Conservation (phyloP, 2,329 filamentous ascomycete species). For the Xylogone sp. region DNA sequence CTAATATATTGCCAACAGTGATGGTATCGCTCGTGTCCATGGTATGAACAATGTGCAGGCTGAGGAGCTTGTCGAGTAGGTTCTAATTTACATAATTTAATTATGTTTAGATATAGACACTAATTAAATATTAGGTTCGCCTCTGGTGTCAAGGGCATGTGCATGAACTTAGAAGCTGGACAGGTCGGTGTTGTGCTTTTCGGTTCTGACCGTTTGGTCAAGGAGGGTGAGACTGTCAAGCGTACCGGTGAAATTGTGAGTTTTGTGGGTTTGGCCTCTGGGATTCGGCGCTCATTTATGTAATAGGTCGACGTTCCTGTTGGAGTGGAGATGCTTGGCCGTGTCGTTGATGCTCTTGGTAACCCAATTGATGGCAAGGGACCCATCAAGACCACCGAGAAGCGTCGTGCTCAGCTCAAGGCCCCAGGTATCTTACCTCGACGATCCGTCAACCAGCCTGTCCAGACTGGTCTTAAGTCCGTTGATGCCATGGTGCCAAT, state of each 20-base stretch:
- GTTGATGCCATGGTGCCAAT: conserved; percentile 99
- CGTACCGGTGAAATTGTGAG: conserved; percentile 98
- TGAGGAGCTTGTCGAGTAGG: conserved; percentile 99
- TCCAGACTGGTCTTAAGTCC: conserved; percentile 99
- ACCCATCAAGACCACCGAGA: conserved; percentile 87
- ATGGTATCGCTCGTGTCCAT: conserved; percentile 99
- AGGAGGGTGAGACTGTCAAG: conserved; percentile 99
- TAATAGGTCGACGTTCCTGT: conserved; percentile 91
- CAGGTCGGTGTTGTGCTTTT: conserved; percentile 99
- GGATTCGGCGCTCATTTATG: conserved; percentile 12
- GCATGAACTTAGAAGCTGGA: conserved; percentile 99
- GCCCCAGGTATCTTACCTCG: conserved; percentile 97
- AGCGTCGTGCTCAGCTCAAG: conserved; percentile 96
- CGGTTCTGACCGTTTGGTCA: conserved; percentile 99
- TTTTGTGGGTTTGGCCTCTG: conserved; percentile 20
- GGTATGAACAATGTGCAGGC: conserved; percentile 99
- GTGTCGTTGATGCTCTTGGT: conserved; percentile 97
- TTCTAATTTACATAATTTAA: conserved; percentile 30
- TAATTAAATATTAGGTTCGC: conserved; percentile 68
- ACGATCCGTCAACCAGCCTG: conserved; percentile 94
- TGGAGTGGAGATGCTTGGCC: conserved; percentile 86
- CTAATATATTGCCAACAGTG: conserved; percentile 56
- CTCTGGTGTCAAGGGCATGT: conserved; percentile 99
- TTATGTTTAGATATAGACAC: conserved; percentile 13
- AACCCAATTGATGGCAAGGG: conserved; percentile 99